Conservation (phyloP, 2,329 filamentous ascomycete species). For the Aspergillus puulaauensis region DNA sequence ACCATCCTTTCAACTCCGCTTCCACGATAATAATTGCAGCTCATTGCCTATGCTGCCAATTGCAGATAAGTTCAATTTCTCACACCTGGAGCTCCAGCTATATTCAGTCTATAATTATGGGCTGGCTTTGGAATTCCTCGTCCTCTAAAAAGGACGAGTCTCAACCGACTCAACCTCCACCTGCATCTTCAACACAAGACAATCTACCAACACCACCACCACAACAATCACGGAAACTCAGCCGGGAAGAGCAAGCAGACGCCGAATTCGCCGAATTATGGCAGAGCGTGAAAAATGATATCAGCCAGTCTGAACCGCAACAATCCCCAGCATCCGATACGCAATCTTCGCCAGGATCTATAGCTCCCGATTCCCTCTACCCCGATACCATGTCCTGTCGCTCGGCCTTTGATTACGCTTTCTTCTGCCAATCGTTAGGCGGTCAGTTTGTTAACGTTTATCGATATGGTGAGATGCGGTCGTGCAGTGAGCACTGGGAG, state of each 20-base stretch:
- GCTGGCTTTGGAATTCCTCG: slow-evolving; percentile 47
- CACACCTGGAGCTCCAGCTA: too few relatives aligned
- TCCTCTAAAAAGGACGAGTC: slow-evolving; percentile 27
- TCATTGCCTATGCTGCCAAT: not conserved
- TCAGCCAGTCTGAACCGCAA: slow-evolving; percentile 13
- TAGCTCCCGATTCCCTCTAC: slow-evolving; percentile 68
- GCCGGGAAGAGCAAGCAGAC: slow-evolving; percentile 52
- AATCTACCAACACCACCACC: slow-evolving; percentile 13
- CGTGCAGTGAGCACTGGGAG: slow-evolving; percentile 82
- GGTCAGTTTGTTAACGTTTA: slow-evolving; percentile 93
- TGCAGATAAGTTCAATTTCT: not conserved
- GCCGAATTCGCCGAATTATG: slow-evolving; percentile 56
- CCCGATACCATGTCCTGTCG: slow-evolving; percentile 85
- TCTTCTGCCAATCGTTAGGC: slow-evolving; percentile 88
- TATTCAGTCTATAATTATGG: slow-evolving; percentile 34
- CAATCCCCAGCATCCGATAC: slow-evolving; percentile 6
- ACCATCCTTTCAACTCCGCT: slow-evolving; percentile 1
- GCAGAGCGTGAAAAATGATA: slow-evolving; percentile 47
- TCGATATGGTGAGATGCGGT: slow-evolving; percentile 73
- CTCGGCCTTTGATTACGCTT: slow-evolving; percentile 85
- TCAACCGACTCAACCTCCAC: slow-evolving; percentile 11
- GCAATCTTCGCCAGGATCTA: slow-evolving; percentile 28
- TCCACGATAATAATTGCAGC: not conserved
- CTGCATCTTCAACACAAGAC: slow-evolving; percentile 13
- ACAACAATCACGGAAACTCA: slow-evolving; percentile 27